Percentiles rank a stretch among this genome's conserved stretches.
Conservation (phyloP, 257 asterid genomes). For the Prunella vulgaris region DNA sequence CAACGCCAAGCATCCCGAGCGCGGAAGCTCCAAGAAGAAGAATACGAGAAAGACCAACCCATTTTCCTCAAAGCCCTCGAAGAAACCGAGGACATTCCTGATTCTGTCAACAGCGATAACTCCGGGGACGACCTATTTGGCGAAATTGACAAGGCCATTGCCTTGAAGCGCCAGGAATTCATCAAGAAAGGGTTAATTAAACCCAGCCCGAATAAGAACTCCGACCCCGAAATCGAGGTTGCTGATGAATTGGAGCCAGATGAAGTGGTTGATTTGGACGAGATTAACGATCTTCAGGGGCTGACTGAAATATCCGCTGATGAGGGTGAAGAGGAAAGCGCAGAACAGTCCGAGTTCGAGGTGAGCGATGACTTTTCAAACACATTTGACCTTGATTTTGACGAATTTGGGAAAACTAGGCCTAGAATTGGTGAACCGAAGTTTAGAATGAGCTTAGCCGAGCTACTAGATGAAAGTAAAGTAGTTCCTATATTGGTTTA, state of each 20-base stretch:
- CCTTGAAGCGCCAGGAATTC: slow-evolving; percentile 78
- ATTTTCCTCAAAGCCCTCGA: slow-evolving; percentile 66
- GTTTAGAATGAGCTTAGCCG: slow-evolving; percentile 83
- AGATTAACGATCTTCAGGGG: slow-evolving; percentile 68
- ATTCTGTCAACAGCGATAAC: slow-evolving; percentile 18
- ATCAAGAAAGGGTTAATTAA: slow-evolving; percentile 72
- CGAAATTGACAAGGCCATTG: slow-evolving; percentile 89
- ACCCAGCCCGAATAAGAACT: slow-evolving; percentile 36
- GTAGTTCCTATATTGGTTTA: slow-evolving; percentile 79
- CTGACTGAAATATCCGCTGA: slow-evolving; percentile 43
- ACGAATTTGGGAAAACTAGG: slow-evolving; percentile 59
- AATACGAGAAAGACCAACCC: slow-evolving; percentile 59
- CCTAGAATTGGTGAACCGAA: slow-evolving; percentile 73
- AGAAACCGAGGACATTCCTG: slow-evolving; percentile 58
- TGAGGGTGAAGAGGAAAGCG: slow-evolving; percentile 38
- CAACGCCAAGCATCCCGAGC: slow-evolving; percentile 80
- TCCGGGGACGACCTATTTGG: slow-evolving; percentile 89
- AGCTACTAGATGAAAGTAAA: slow-evolving; percentile 81
- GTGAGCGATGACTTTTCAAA: slow-evolving; percentile 44
- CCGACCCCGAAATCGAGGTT: slow-evolving; percentile 29
- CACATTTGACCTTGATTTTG: slow-evolving; percentile 75
- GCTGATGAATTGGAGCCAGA: slow-evolving; percentile 83
- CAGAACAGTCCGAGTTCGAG: slow-evolving; percentile 52
- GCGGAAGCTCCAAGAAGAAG: slow-evolving; percentile 61
- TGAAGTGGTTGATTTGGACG: slow-evolving; percentile 87